Percentiles rank a stretch among this genome's conserved stretches.
phyloP scores from a whole-genome alignment of 2,329 filamentous ascomycete genomes.

The Periconia sp. region DNA sequence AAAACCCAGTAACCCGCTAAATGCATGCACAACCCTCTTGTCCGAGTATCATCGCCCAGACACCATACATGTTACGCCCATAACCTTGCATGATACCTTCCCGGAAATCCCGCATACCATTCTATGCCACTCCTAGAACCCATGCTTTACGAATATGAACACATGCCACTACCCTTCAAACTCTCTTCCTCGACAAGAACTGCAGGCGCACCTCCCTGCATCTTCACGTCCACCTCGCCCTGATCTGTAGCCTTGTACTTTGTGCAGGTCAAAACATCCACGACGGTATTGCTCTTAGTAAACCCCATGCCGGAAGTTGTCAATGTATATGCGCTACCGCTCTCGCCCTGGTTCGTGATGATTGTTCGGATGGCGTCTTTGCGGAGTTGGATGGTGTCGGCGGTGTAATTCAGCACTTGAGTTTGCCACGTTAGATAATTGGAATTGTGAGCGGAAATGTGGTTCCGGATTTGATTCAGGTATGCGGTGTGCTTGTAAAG shows the following conservation, averaged over 20 bases:
- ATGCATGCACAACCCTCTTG: too few relatives aligned
- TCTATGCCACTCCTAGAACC: too few relatives aligned
- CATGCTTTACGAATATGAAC: too few relatives aligned
- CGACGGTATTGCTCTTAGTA: conserved; percentile 12
- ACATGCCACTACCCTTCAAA: conserved; percentile 7
- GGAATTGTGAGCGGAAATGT: conserved; percentile 2
- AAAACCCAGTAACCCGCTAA: too few relatives aligned
- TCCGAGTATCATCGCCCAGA: too few relatives aligned
- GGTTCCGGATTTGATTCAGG: conserved; percentile 23
- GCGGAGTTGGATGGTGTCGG: conserved; percentile 16
- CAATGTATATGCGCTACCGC: conserved; percentile 7
- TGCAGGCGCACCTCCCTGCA: conserved; percentile 8
- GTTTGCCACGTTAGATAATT: conserved; percentile 14
- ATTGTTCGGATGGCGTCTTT: conserved; percentile 18
- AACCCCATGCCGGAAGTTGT: conserved; percentile 17
- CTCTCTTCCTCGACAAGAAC: conserved; percentile 10
- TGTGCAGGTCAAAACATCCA: conserved; percentile 16
- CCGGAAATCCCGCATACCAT: too few relatives aligned
- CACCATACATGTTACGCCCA: too few relatives aligned
- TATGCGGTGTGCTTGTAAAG: conserved; percentile 19
- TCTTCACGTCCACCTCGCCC: conserved; percentile 12
- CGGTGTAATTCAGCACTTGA: conserved; percentile 14
- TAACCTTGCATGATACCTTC: too few relatives aligned
- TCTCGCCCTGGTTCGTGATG: conserved; percentile 17
- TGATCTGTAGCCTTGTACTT: conserved; percentile 9